Evolutionary conservation across 2,329 filamentous ascomycete species (phyloP).

Genomic region (Cytospora leucostoma): DNA sequence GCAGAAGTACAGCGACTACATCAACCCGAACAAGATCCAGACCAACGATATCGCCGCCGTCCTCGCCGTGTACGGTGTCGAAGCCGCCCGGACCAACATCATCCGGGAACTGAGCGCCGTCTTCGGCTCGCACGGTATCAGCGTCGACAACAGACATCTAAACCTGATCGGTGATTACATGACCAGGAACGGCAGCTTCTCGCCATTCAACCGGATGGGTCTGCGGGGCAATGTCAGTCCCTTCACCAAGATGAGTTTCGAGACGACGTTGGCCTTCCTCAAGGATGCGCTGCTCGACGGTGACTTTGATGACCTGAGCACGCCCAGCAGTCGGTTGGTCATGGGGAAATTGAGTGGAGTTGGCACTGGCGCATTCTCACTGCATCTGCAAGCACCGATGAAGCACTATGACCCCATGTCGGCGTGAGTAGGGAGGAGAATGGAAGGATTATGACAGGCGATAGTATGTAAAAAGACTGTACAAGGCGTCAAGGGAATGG

Average conservation of each 20-base stretch:
- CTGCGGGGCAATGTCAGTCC: conserved; percentile 82
- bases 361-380: conserved; percentile 90
- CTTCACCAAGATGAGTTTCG: conserved; percentile 99
- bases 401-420: conserved; percentile 45
- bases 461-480: background rate
- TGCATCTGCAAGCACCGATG: conserved; percentile 65
- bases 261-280: conserved; percentile 92
- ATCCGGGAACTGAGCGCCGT: conserved; percentile 82
- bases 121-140: conserved; percentile 88
- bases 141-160: conserved; percentile 86
- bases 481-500: background rate
- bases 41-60: conserved; percentile 93
- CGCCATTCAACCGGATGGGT: conserved; percentile 89
- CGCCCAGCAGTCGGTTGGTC: conserved; percentile 85
- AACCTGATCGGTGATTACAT: conserved; percentile 97
- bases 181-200: conserved; percentile 90
- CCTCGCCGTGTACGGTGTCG: conserved; percentile 84
- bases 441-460: conserved; percentile 17
- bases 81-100: conserved; percentile 86
- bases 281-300: conserved; percentile 88
- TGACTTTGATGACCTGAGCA: conserved; percentile 85
- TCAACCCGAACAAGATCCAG: conserved; percentile 82
- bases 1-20: conserved; percentile 81
- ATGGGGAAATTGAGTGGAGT: conserved; percentile 79
- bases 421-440: conserved; percentile 27